Conservation (phyloP, 768 basidiomycete species). For the Jaapia argillacea region DNA sequence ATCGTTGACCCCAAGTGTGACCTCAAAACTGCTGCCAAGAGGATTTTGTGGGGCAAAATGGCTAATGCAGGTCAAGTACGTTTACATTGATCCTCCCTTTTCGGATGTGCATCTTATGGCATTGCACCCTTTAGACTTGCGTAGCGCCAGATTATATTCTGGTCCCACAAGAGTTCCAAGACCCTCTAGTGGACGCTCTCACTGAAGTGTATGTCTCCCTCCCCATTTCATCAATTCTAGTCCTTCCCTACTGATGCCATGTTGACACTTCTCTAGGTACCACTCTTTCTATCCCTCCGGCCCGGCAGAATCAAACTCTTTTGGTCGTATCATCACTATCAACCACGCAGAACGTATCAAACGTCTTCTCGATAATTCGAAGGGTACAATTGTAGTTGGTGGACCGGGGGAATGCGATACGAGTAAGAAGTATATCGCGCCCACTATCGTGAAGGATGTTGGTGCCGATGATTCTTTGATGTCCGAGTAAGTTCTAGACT, state of each 20-base stretch:
- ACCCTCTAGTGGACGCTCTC: conserved; percentile 28
- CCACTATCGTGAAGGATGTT: conserved; percentile 63
- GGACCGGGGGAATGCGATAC: conserved; percentile 55
- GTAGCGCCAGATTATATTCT: conserved; percentile 50
- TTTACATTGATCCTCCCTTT: not conserved
- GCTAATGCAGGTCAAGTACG: conserved; percentile 53
- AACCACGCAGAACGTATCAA: conserved; percentile 53
- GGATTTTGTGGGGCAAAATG: conserved; percentile 78
- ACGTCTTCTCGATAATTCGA: conserved; percentile 49
- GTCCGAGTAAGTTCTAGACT: conserved; percentile 67
- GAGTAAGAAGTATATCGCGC: conserved; percentile 52
- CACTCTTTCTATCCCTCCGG: conserved; percentile 45
- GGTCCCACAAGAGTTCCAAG: conserved; percentile 30
- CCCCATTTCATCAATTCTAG: not conserved
- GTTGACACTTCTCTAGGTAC: conserved; percentile 32
- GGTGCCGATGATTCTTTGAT: conserved; percentile 58
- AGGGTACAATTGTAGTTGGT: conserved; percentile 56
- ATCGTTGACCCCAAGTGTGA: conserved; percentile 65
- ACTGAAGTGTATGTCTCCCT: conserved; percentile 28
- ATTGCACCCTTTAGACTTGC: conserved; percentile 38
- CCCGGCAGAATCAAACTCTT: conserved; percentile 31
- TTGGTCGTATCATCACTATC: conserved; percentile 40
- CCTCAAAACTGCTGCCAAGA: conserved; percentile 49
- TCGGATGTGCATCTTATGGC: too few species aligned
- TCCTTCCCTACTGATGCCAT: too few species aligned